phyloP scores from a whole-genome alignment of 164 flowering plant species.

The Annona cherimola region DNA sequence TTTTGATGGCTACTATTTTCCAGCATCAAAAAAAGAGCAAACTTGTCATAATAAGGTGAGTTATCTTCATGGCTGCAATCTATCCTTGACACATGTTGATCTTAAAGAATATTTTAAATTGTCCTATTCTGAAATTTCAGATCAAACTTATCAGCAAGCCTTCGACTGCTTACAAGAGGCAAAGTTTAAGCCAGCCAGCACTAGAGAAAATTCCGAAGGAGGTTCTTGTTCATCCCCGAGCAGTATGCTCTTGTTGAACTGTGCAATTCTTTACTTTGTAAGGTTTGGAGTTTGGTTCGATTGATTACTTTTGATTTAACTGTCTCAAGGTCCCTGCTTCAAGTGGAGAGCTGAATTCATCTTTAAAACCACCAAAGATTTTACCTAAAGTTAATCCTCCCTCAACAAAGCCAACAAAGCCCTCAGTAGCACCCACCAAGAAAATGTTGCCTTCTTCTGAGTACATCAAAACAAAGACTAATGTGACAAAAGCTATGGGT shows the following conservation, averaged over 20 bases:
- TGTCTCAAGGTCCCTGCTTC: conserved; percentile 22
- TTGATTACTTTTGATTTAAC: conserved; percentile 10
- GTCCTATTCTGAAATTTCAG: conserved; percentile 23
- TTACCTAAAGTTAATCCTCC: conserved; percentile 23
- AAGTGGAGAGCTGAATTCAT: conserved; percentile 26
- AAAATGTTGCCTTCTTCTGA: conserved; percentile 31
- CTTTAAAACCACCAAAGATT: conserved; percentile 43
- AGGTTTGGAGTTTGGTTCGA: conserved; percentile 2
- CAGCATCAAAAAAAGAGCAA: conserved; percentile 28
- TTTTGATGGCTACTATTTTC: conserved; percentile 16
- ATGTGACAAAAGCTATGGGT: conserved; percentile 30
- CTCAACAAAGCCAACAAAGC: conserved; percentile 11
- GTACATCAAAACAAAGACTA: conserved; percentile 30
- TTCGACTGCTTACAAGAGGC: conserved; percentile 39
- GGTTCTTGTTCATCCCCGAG: conserved; percentile 27
- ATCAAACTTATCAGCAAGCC: conserved; percentile 32
- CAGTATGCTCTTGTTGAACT: conserved; percentile 24
- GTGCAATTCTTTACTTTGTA: not conserved
- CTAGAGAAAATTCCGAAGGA: conserved; percentile 36
- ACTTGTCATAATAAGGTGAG: conserved; percentile 40
- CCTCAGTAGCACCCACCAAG: conserved; percentile 40
- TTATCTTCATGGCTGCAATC: conserved; percentile 2
- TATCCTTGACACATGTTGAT: not conserved
- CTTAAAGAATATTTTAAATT: not conserved
- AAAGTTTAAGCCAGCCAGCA: conserved; percentile 24